A percentile compares a stretch with the other conserved stretches of the same genome.
These are phyloP conservation scores for Telfairia occidentalis DNA, from an alignment of 331 rosid genomes.

Conservation along the genomic window DNA sequence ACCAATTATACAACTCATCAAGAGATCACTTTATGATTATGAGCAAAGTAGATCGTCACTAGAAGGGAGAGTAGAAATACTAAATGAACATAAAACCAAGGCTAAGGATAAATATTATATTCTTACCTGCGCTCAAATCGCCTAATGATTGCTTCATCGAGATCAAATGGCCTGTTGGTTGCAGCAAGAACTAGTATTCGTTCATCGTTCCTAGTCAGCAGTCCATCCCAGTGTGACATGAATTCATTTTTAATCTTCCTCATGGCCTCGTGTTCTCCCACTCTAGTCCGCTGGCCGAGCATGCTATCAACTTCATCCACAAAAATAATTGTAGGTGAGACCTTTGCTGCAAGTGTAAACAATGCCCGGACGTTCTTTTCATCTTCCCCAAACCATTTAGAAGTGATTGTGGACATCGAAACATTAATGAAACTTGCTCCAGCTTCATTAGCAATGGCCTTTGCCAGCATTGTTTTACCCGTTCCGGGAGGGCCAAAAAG, in stretches of 20 bases:
- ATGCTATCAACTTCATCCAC: slow-evolving; percentile 98
- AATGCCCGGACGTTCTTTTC: slow-evolving; percentile 92
- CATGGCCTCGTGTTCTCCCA: slow-evolving; percentile 98
- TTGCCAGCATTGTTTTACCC: slow-evolving; percentile 94
- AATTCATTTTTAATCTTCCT: slow-evolving; percentile 91
- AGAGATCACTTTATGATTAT: not conserved
- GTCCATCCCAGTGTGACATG: slow-evolving; percentile 98
- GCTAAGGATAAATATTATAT: not conserved
- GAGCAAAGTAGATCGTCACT: not conserved
- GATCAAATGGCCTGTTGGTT: slow-evolving; percentile 98
- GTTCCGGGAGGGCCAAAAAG: slow-evolving; percentile 98
- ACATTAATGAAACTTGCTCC: slow-evolving; percentile 95
- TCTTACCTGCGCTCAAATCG: slow-evolving; percentile 86
- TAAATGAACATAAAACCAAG: not conserved
- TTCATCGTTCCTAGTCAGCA: slow-evolving; percentile 65
- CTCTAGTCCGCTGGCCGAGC: slow-evolving; percentile 96
- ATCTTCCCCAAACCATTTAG: slow-evolving; percentile 98
- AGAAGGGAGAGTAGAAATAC: not conserved
- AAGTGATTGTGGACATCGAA: slow-evolving; percentile 97
- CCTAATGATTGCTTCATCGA: slow-evolving; percentile 95
- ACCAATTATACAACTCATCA: not conserved
- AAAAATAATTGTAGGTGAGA: slow-evolving; percentile 84
- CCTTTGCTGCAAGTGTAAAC: slow-evolving; percentile 88
- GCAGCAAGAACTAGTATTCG: slow-evolving; percentile 93
- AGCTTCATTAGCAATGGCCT: slow-evolving; percentile 93